Conservation (phyloP, 805 yeast species). For the Candida methanosorbosa region DNA sequence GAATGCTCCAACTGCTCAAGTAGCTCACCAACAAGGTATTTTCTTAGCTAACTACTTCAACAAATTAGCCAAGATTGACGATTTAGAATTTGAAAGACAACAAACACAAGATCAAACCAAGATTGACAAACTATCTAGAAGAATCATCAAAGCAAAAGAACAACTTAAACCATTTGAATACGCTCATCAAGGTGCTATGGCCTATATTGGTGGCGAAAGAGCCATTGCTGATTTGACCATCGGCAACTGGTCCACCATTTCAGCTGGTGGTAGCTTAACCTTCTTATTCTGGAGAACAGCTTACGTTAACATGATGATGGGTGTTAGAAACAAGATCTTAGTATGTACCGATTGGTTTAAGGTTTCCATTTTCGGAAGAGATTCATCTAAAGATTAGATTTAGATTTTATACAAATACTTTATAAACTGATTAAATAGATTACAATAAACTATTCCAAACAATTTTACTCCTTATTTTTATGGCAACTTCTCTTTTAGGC, state of each 20-base stretch:
- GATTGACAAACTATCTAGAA: constrained; percentile 36
- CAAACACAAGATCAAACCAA: constrained; percentile 31
- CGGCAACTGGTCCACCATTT: constrained; percentile 71
- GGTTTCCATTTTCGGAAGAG: constrained; percentile 85
- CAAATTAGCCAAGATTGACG: constrained; percentile 54
- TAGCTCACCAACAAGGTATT: constrained; percentile 89
- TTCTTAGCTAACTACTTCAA: constrained; percentile 69
- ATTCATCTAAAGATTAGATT: constrained; percentile 71
- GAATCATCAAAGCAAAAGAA: constrained; percentile 31
- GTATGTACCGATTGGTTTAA: constrained; percentile 87
- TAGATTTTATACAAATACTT: too few relatives aligned
- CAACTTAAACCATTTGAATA: constrained; percentile 60
- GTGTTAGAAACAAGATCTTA: constrained; percentile 79
- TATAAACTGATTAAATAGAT: too few relatives aligned
- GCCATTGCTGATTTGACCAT: constrained; percentile 88
- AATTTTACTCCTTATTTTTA: too few relatives aligned
- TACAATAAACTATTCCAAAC: too few relatives aligned
- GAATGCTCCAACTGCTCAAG: constrained; percentile 95
- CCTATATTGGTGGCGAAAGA: constrained; percentile 87
- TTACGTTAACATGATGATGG: constrained; percentile 85
- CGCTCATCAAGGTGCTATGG: constrained; percentile 86
- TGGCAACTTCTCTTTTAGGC: too few relatives aligned
- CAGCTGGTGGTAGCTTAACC: constrained; percentile 79
- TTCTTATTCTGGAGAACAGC: constrained; percentile 94
- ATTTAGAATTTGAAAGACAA: constrained; percentile 36